Conservation (phyloP, 1,284 basidiomycete species). For the Sphagnurus paluster region DNA sequence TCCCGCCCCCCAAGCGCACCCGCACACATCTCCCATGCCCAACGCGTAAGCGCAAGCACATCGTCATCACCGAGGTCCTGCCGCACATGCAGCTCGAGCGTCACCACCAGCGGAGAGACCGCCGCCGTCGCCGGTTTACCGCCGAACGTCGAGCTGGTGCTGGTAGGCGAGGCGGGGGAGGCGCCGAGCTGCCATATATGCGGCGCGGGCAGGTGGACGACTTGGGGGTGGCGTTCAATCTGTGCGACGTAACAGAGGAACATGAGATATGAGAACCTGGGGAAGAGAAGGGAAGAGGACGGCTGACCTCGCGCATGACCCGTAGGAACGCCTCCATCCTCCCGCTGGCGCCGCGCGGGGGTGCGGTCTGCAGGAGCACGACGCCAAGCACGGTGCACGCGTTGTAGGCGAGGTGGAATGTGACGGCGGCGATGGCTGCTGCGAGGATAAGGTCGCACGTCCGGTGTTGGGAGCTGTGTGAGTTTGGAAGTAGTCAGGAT, state of each 20-base stretch:
- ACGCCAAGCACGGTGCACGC: slow-evolving; percentile 79
- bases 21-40: slow-evolving; percentile 68
- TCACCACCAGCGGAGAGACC: slow-evolving; percentile 68
- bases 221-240: slow-evolving; percentile 79
- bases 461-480: slow-evolving; percentile 48
- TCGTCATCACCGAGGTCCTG: slow-evolving; percentile 71
- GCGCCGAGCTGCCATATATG: slow-evolving; percentile 86
- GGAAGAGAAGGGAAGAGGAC: slow-evolving; percentile 4
- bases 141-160: slow-evolving; percentile 2
- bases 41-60: slow-evolving; percentile 67
- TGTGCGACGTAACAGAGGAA: slow-evolving; percentile 25
- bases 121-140: slow-evolving; percentile 2
- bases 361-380: slow-evolving; percentile 86
- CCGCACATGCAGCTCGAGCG: slow-evolving; percentile 77
- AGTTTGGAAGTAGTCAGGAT: slow-evolving; percentile 23
- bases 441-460: slow-evolving; percentile 77
- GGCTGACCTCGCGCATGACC: slow-evolving; percentile 74
- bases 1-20: slow-evolving; percentile 32
- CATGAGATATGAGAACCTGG: slow-evolving; percentile 3
- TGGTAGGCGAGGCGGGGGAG: slow-evolving; percentile 26
- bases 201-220: slow-evolving; percentile 76
- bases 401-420: slow-evolving; percentile 80
- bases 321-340: slow-evolving; percentile 79
- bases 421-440: slow-evolving; percentile 69
- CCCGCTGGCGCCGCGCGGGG: slow-evolving; percentile 54